Conservation (phyloP, 306 rosid species). For the Nissolia schottii region DNA sequence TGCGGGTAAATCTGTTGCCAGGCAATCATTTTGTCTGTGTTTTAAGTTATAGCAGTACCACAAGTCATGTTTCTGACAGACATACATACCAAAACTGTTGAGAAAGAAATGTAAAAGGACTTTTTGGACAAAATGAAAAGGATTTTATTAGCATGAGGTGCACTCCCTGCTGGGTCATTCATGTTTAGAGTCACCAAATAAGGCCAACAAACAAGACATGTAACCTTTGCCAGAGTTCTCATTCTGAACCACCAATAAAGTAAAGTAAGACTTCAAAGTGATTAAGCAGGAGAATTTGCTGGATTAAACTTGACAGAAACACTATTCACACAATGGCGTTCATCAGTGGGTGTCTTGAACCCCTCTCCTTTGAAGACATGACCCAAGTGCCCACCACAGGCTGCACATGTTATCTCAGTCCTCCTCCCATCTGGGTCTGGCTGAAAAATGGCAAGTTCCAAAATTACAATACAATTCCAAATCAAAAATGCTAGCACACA, state of each 20-base stretch:
- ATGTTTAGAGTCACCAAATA: background rate
- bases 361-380: constrained; percentile 89
- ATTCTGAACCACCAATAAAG: background rate
- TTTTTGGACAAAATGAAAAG: background rate
- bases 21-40: no score
- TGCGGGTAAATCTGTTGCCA: no score
- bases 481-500: no score
- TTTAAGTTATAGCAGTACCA: background rate
- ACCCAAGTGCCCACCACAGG: constrained; percentile 78
- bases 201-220: background rate
- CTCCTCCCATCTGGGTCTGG: constrained; percentile 90
- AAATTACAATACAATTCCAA: background rate
- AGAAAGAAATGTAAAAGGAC: background rate
- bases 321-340: constrained; percentile 91
- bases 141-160: constrained; percentile 8
- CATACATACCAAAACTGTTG: background rate
- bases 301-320: constrained; percentile 64
- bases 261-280: constrained; percentile 20
- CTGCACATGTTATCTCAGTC: constrained; percentile 87
- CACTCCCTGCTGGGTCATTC: background rate
- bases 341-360: constrained; percentile 69
- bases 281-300: constrained; percentile 29
- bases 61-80: background rate
- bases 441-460: constrained; percentile 33
- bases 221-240: no score